Base-by-base conservation (phyloP, 192 early-diverging fungal genomes). In the Podila minutissima region DNA sequence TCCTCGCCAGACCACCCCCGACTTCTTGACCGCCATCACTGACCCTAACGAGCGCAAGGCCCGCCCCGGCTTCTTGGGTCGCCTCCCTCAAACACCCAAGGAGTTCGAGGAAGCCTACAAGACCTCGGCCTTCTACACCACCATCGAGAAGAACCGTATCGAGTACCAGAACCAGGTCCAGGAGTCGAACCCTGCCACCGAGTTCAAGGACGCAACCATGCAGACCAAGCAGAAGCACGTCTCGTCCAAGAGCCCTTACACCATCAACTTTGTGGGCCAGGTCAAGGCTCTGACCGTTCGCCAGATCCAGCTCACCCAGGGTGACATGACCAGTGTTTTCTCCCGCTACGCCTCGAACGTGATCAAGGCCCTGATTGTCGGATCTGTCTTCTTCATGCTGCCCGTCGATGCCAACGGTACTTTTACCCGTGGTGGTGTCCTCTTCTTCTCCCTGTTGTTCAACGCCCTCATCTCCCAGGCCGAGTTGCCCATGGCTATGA, bases 351-450 rank as follows among this genome's bases (percentile, higher is more conserved):
- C 71, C 38, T 69, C 71, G 51, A 81, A 73, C 51, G 71, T 70
- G 29, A 82, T 92, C 66, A 92, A 94, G 83, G 91, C 91, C 59
- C 64, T 93, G 46, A 90, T 93, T 70, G 89, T 91, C 71, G 93
- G 91, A 33, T 91, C 91, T 28, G 88, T 92, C 35, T 94, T 91
- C 83, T 89, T 89, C 37, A 66, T 82, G 28, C 78, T 95, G 59
- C 91, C 92, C 3, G 62, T 71, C 46, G 83, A 75, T 33, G 82
- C 85, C 35, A 69, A 67, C 24, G 95, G 94, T 28, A 92, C 94
- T 65, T 94, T 94, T 82, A 88, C 93, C 33, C 90, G 95, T 59
- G 93, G 95, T 60, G 92, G 93, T 74, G 89, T 90, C 19, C 78
- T 96, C 29, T 96, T 94, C 67, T 92, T 86, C 82, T 84, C 84